Evolutionary conservation across 2,329 filamentous ascomycete species (phyloP).

Genomic region (Aspergillus phoenicis): DNA sequence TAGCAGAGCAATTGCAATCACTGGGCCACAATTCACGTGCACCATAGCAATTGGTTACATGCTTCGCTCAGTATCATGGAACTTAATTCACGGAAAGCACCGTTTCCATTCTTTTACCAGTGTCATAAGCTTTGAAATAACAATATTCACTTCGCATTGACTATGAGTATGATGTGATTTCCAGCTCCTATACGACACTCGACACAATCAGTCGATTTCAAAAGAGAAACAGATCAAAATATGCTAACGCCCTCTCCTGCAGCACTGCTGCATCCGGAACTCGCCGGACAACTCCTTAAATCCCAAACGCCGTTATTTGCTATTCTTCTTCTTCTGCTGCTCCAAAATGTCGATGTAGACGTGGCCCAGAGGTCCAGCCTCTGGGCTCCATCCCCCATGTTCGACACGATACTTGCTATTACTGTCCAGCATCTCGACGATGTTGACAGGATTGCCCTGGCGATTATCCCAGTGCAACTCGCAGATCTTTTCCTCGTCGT

Average conservation of each 20-base stretch:
- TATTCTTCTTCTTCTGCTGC: constrained; percentile 26
- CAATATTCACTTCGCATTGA: too few species aligned
- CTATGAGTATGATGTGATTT: too few species aligned
- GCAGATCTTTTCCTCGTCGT: constrained; percentile 35
- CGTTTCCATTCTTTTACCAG: too few species aligned
- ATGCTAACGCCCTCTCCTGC: background rate
- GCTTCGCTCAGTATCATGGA: too few species aligned
- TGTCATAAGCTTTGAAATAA: too few species aligned
- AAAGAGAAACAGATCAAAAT: background rate
- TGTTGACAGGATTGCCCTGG: constrained; percentile 24
- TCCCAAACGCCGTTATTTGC: too few species aligned
- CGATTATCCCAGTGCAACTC: constrained; percentile 39
- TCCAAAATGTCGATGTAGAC: constrained; percentile 32
- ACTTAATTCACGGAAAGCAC: too few species aligned
- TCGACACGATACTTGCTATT: constrained; percentile 31
- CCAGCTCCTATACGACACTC: too few species aligned
- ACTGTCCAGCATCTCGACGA: constrained; percentile 32
- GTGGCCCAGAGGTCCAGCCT: constrained; percentile 34
- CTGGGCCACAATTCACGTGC: too few species aligned
- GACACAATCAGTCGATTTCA: too few species aligned
- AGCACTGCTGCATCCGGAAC: background rate
- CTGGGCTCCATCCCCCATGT: constrained; percentile 35
- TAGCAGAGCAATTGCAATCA: too few species aligned
- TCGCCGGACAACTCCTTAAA: background rate
- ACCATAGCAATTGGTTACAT: too few species aligned